Conservation (phyloP, 257 asterid genomes). For the Linaria vulgaris region DNA sequence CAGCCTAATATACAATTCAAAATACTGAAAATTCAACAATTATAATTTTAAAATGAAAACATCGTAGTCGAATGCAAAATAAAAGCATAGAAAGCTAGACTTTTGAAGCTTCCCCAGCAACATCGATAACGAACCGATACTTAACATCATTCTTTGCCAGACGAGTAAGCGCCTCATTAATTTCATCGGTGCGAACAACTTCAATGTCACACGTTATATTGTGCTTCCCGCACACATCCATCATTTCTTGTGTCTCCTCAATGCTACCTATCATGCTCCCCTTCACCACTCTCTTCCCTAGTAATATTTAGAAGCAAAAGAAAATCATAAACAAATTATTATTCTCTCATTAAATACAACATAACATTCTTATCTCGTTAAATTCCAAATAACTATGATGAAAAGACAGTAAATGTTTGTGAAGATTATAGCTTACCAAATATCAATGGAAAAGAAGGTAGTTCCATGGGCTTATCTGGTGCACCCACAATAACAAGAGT, state of each 20-base stretch:
- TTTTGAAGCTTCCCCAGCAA: conserved; percentile 39
- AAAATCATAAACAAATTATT: too few relatives aligned
- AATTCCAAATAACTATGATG: too few relatives aligned
- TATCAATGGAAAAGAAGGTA: conserved; percentile 71
- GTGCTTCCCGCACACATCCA: conserved; percentile 66
- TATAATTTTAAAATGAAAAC: too few relatives aligned
- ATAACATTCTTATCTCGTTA: too few relatives aligned
- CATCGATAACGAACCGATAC: conserved; percentile 80
- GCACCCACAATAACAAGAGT: conserved; percentile 76
- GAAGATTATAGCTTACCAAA: conserved; percentile 39
- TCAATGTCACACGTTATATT: conserved; percentile 74
- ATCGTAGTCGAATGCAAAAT: too few relatives aligned
- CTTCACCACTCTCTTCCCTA: conserved; percentile 80
- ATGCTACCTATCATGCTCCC: conserved; percentile 87
- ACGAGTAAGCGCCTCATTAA: conserved; percentile 67
- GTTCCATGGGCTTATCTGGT: conserved; percentile 79
- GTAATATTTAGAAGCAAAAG: too few relatives aligned
- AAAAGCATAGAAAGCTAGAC: too few relatives aligned
- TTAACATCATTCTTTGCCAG: conserved; percentile 73
- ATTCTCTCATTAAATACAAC: too few relatives aligned
- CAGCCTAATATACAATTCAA: too few relatives aligned
- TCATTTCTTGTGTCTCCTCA: conserved; percentile 85
- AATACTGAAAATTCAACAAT: too few relatives aligned
- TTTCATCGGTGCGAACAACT: conserved; percentile 41
- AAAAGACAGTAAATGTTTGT: too few relatives aligned